phyloP scores from a whole-genome alignment of 129 eudicot genomes.

The Calendula officinalis region DNA sequence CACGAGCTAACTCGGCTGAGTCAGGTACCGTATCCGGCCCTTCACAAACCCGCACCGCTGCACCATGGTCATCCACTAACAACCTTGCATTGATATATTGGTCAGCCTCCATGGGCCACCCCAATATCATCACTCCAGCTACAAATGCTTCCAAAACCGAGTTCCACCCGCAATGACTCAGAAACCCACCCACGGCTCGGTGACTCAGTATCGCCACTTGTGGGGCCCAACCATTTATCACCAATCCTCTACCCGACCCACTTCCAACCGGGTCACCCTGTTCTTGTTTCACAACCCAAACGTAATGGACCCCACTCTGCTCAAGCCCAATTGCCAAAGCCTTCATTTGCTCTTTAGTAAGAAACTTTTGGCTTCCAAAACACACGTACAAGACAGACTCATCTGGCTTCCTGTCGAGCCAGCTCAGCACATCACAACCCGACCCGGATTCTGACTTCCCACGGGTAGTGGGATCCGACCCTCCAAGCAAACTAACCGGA shows the following conservation, averaged over 20 bases:
- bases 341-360: constrained; percentile 42
- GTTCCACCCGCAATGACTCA: constrained; percentile 94
- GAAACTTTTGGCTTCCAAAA: constrained; percentile 57
- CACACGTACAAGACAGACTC: constrained; percentile 53
- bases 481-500: constrained; percentile 32
- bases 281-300: constrained; percentile 58
- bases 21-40: constrained; percentile 60
- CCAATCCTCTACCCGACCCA: constrained; percentile 45
- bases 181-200: constrained; percentile 68
- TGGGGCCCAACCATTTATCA: constrained; percentile 70
- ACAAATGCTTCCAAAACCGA: constrained; percentile 59
- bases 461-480: constrained; percentile 10
- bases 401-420: constrained; percentile 45
- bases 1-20: constrained; percentile 45
- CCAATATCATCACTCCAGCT: constrained; percentile 62
- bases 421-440: constrained; percentile 22
- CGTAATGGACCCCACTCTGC: constrained; percentile 50
- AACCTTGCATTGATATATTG: constrained; percentile 62
- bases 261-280: constrained; percentile 29
- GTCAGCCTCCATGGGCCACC: constrained; percentile 95
- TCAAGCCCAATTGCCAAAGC: constrained; percentile 56
- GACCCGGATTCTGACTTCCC: constrained; percentile 15
- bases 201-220: constrained; percentile 64
- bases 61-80: constrained; percentile 58
- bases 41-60: constrained; percentile 50